Evolutionary conservation across 1,139 yeast genomes (phyloP), one percentile per base, ranked within the genome.

Genomic region (Debaryomyces robertsiae): DNA sequence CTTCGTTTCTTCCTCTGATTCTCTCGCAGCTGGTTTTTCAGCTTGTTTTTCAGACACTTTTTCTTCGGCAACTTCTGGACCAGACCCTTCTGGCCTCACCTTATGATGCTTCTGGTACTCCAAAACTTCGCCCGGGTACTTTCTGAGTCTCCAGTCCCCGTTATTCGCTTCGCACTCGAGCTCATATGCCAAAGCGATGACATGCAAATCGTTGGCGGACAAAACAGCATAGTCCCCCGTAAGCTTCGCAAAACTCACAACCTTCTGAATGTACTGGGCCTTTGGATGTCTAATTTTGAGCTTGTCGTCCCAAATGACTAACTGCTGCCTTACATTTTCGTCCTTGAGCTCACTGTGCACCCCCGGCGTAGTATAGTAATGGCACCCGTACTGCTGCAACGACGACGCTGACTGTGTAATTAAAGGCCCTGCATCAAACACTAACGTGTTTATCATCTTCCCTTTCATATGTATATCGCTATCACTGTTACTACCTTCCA

Each of bases 371-470:
- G 98, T 91, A 60, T 75, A 86, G 57, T 86, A 88, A 14, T 65
- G 63, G 17, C 73, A 64, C 0, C 96, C 97, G 56, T 75, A 77
- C 46, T 77, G 79, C 57, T 84, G 84, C 43, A 90, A 72, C 25
- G 82, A 78, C 2, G 89, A 74, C n/a, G 87, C 87, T 5, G 94
- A 75, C 56, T 87, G 94, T 2, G 95, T 85, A 52, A 93, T 84
- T 54, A 93, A 69, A 9, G 98, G 98, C 41, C 96, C 95, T 6
- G 98, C 97, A 74, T 93, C 98, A 50, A 93, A 73, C 11, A 93
- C 84, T 43, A 93, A 68, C 2, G 82, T 67, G 44, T 74, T 69
- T 27, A 81, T 79, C 40, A 61, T 34, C 36, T 38, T 37, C 2
- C 36, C 25, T 22, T 33, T 23, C 28, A 28, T 22, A 13, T 13